Percentiles rank a stretch among this genome's conserved stretches.
phyloP scores from a whole-genome alignment of 495 filamentous ascomycete genomes.

The Astrothelium subdiscretum region DNA sequence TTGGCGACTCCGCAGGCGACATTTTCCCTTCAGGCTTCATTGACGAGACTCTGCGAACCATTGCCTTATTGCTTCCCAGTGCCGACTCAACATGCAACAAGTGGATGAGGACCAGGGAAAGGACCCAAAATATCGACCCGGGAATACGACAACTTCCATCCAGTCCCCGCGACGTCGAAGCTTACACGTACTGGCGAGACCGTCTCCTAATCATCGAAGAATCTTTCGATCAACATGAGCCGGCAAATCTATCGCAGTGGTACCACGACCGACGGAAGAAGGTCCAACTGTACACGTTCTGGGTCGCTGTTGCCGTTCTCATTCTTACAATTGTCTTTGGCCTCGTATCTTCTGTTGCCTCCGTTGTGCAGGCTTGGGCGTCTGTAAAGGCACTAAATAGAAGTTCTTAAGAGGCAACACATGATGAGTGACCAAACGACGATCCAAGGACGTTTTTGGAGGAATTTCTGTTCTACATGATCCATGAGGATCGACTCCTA shows the following conservation, averaged over 20 bases:
- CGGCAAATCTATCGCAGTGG: constrained; percentile 36
- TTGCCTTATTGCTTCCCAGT: constrained; percentile 37
- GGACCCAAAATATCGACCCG: constrained; percentile 20
- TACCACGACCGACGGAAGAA: constrained; percentile 41
- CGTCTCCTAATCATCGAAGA: constrained; percentile 40
- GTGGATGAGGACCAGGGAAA: constrained; percentile 1
- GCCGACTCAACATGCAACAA: constrained; percentile 8
- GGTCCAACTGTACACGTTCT: constrained; percentile 44
- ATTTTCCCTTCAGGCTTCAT: constrained; percentile 26
- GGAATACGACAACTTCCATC: constrained; percentile 21
- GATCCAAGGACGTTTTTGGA: not conserved
- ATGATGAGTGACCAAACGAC: not conserved
- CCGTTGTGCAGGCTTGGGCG: constrained; percentile 14
- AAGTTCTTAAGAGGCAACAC: not conserved
- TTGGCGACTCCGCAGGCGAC: not conserved
- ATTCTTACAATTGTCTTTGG: constrained; percentile 40
- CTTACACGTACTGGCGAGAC: constrained; percentile 40
- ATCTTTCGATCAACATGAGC: constrained; percentile 39
- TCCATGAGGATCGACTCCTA: too few relatives aligned
- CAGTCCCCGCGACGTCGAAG: constrained; percentile 31
- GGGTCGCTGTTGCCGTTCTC: constrained; percentile 39
- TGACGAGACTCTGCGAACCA: constrained; percentile 35
- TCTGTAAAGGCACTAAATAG: not conserved
- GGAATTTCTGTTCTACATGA: not conserved
- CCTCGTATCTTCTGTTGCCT: constrained; percentile 31